These are phyloP conservation scores for Stenocarpella maydis DNA, from an alignment of 2,329 filamentous ascomycete species.

Conservation along the genomic window DNA sequence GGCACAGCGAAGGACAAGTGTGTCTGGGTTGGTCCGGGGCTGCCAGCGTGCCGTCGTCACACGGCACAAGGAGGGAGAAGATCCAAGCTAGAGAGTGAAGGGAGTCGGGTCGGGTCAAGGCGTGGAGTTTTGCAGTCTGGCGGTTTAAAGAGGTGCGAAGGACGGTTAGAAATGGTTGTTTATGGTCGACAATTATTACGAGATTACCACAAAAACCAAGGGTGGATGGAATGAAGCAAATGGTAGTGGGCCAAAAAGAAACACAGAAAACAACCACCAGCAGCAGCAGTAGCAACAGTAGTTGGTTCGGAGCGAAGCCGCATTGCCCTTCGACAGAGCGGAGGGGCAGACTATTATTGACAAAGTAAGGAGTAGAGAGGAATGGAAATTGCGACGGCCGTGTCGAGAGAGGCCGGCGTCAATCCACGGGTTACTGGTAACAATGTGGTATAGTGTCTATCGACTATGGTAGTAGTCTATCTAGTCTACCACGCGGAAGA, in stretches of 20 bases:
- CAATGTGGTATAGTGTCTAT: too few species aligned
- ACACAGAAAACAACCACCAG: neutral
- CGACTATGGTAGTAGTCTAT: neutral
- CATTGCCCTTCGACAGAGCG: conserved; percentile 14
- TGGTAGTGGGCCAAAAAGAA: neutral
- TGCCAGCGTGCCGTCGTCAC: conserved; percentile 13
- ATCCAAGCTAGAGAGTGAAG: neutral
- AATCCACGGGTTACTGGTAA: neutral
- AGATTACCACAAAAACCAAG: conserved; percentile 9
- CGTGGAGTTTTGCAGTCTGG: neutral
- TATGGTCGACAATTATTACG: conserved; percentile 8
- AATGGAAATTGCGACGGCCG: conserved; percentile 10
- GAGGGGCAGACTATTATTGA: neutral
- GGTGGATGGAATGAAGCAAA: conserved; percentile 2
- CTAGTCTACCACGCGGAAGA: neutral
- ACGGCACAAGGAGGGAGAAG: neutral
- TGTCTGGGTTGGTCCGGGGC: neutral
- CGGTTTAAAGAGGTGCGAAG: neutral
- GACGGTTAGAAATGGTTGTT: neutral
- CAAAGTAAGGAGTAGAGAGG: conserved; percentile 13
- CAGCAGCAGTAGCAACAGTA: neutral
- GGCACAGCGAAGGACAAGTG: conserved; percentile 1
- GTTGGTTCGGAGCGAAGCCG: conserved; percentile 5
- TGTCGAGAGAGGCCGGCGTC: conserved; percentile 10
- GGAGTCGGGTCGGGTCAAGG: neutral